phyloP scores from a whole-genome alignment of 805 yeast genomes.

The Myxozyma neotropica region DNA sequence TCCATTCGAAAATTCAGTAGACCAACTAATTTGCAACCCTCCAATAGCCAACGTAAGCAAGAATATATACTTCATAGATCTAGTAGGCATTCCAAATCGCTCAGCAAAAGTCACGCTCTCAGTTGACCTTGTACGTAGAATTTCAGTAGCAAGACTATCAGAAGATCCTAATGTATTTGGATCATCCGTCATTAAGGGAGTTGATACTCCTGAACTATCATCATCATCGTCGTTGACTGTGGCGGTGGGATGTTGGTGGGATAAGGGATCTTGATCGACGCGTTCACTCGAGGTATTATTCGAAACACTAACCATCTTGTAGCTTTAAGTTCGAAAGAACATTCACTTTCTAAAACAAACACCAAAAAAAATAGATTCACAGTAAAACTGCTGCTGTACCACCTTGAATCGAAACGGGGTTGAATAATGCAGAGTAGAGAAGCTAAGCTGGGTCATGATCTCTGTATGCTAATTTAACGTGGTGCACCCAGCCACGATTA shows the following conservation, averaged over 20 bases:
- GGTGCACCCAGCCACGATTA: too few relatives aligned
- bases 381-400: too few relatives aligned
- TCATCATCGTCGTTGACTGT: not conserved
- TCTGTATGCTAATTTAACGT: too few relatives aligned
- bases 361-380: not conserved
- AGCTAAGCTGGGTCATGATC: too few relatives aligned
- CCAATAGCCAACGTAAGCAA: slow-evolving; percentile 55
- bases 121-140: not conserved
- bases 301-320: not conserved
- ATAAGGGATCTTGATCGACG: slow-evolving; percentile 6
- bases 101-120: slow-evolving; percentile 4
- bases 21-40: slow-evolving; percentile 66
- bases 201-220: slow-evolving; percentile 1
- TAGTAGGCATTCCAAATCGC: slow-evolving; percentile 33
- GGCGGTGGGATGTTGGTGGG: not conserved
- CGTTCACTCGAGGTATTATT: not conserved
- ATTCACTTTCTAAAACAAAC: too few relatives aligned
- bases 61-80: slow-evolving; percentile 51
- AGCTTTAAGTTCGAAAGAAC: too few relatives aligned
- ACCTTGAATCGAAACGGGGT: too few relatives aligned
- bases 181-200: not conserved
- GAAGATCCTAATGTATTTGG: not conserved
- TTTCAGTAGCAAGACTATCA: not conserved
- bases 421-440: too few relatives aligned
- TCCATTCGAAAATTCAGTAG: slow-evolving; percentile 65